phyloP scores from a whole-genome alignment of 495 filamentous ascomycete genomes.

The Trichocladium antarcticum region DNA sequence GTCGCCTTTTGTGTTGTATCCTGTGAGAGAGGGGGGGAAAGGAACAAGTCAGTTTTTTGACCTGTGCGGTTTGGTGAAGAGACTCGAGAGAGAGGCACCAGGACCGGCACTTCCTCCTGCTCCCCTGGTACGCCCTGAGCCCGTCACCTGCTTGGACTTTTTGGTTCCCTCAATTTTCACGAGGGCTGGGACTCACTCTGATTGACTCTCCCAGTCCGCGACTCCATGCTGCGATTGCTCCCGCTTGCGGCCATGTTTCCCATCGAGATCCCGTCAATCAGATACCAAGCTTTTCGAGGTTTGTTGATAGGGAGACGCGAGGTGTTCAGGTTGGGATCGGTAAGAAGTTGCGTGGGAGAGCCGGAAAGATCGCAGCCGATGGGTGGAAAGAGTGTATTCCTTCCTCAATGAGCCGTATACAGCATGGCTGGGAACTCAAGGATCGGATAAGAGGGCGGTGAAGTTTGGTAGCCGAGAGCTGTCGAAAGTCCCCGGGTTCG shows the following conservation, averaged over 20 bases:
- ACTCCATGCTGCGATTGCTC: constrained; percentile 60
- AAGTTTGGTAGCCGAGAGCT: neutral
- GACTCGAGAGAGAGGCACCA: neutral
- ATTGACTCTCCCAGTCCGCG: constrained; percentile 62
- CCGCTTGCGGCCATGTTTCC: constrained; percentile 40
- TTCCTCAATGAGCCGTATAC: constrained; percentile 1
- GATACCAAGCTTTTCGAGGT: neutral
- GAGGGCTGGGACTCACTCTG: constrained; percentile 54
- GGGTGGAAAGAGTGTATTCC: constrained; percentile 1
- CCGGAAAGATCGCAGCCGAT: neutral
- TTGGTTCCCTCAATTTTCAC: neutral
- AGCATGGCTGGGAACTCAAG: constrained; percentile 7
- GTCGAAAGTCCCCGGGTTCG: neutral
- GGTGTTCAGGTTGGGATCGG: neutral
- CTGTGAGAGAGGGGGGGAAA: constrained; percentile 36
- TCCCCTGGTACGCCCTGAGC: neutral
- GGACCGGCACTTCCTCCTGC: neutral
- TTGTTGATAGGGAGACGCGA: neutral
- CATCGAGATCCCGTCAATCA: neutral
- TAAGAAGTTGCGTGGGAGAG: neutral
- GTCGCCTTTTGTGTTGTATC: constrained; percentile 85
- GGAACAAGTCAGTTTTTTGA: constrained; percentile 28
- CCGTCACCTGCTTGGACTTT: neutral
- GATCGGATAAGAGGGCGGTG: neutral
- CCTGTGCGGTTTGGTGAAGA: neutral